Percentiles rank a stretch among this genome's conserved stretches.
These are phyloP conservation scores for Trichoderma lentiforme DNA, from an alignment of 2,329 filamentous ascomycete genomes.

Conservation along the genomic window DNA sequence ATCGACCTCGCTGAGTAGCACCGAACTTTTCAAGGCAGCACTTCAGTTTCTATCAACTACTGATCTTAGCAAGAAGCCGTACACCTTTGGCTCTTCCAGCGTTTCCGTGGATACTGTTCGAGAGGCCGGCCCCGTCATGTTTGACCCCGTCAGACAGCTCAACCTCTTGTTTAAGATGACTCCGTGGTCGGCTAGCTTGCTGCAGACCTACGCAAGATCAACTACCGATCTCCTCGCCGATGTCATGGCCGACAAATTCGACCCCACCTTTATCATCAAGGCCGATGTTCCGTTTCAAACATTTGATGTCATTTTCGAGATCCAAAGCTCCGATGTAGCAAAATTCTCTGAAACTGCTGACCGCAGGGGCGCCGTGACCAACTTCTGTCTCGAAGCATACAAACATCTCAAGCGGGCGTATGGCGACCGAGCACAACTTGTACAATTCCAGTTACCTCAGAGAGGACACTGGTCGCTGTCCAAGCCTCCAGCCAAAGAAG, in stretches of 20 bases:
- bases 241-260: conserved; percentile 73
- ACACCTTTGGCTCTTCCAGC: conserved; percentile 44
- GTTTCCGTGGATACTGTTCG: conserved; percentile 35
- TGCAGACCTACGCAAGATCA: conserved; percentile 70
- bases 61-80: conserved; percentile 67
- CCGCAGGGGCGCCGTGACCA: conserved; percentile 41
- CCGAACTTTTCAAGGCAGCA: conserved; percentile 90
- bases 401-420: conserved; percentile 66
- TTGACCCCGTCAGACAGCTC: conserved; percentile 68
- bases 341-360: conserved; percentile 34
- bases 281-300: conserved; percentile 52
- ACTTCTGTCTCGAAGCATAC: conserved; percentile 58
- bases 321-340: conserved; percentile 31
- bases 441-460: conserved; percentile 53
- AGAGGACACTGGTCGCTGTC: conserved; percentile 31
- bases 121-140: conserved; percentile 64
- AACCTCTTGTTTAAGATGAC: conserved; percentile 93
- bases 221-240: conserved; percentile 75
- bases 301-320: conserved; percentile 48
- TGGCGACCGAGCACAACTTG: conserved; percentile 67
- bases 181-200: conserved; percentile 70
- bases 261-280: conserved; percentile 73
- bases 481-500: conserved; percentile 21
- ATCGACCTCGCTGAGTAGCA: conserved; percentile 78
- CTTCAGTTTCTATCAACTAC: conserved; percentile 80